Evolutionary conservation across 208 protist species (phyloP), one percentile per base, ranked within the genome.

Genomic region (Jaenimonas drosophilae): DNA sequence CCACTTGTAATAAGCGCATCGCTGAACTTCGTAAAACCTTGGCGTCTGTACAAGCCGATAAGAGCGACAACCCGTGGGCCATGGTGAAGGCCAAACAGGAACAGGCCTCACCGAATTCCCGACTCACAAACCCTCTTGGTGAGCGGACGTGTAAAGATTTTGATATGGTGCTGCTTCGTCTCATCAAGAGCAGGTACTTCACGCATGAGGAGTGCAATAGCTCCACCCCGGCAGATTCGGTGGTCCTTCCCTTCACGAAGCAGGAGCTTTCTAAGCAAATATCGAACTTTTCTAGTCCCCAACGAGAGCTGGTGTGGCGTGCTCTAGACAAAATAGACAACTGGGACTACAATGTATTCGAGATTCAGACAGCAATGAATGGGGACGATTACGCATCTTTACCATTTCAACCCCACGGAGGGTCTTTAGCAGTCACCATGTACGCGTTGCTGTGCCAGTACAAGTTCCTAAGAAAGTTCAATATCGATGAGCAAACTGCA

Each of bases 281-380:
- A 23, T 33, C 49, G 34, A 36, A 53, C 23, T 64, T 89, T 41
- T 45, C 25, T 2, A 49, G 49, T 17, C 50, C 53, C 11, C 59
- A 75, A 31, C 61, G 65, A 17, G 54, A 68, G 20, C 34, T 50
- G 23, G 29, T 96, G 37, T 89, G 82, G 80, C 56, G 64, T 31
- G 58, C 68, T 7, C 44, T 96, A 30, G 57, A 79, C 29, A 68
- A 58, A 36, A 70, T 96, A 24, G 82, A 93, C 48, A 64, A 72
- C 30, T 96, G 88, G 85, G 70, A 75, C 43, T 93, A 86, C 58
- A 78, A 80, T 55, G 78, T 96, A 14, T 94, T 91, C 57, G 67
- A 77, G 21, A 43, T 94, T 11, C 82, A 94, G 45, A 47, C 16
- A 16, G 64, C 68, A 43, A 89, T 93, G 75, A 68, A 46, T 36